phyloP scores from a whole-genome alignment of 345 rosid species.

The Citrus cavaleriei region DNA sequence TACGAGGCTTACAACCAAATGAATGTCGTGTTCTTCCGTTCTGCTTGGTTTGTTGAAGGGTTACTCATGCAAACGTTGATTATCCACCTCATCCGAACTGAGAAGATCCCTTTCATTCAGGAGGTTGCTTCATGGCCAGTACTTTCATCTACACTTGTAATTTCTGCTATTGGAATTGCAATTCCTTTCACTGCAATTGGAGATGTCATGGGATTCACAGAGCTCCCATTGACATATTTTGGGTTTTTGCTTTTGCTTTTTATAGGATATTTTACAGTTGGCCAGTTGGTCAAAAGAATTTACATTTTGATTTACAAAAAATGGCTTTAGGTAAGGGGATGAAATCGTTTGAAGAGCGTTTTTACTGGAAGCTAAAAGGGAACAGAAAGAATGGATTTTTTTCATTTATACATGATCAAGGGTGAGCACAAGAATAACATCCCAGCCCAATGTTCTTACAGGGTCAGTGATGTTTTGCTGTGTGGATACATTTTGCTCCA shows the following conservation, averaged over 20 bases:
- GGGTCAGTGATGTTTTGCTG: not conserved
- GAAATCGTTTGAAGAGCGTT: not conserved
- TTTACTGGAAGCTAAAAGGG: not conserved
- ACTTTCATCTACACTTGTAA: slow-evolving; percentile 41
- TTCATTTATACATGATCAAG: slow-evolving; percentile 19
- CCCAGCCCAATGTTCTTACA: slow-evolving; percentile 4
- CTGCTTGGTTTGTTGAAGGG: slow-evolving; percentile 66
- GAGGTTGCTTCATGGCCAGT: slow-evolving; percentile 65
- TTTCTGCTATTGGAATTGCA: slow-evolving; percentile 52
- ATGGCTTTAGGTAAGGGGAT: slow-evolving; percentile 40
- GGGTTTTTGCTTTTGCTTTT: slow-evolving; percentile 58
- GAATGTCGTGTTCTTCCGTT: slow-evolving; percentile 30
- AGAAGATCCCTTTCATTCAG: slow-evolving; percentile 59
- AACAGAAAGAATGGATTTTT: not conserved
- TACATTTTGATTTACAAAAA: slow-evolving; percentile 46
- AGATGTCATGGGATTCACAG: slow-evolving; percentile 35
- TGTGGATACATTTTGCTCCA: not conserved
- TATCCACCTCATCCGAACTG: slow-evolving; percentile 61
- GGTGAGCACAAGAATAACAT: not conserved
- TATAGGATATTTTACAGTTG: slow-evolving; percentile 50
- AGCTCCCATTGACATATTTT: slow-evolving; percentile 47
- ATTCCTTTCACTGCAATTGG: slow-evolving; percentile 44
- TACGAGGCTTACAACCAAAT: not conserved
- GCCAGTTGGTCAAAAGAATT: slow-evolving; percentile 58
- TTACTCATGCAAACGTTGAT: slow-evolving; percentile 65